Conservation (phyloP, 1,284 basidiomycete genomes). For the Veloboletus limbatus region DNA sequence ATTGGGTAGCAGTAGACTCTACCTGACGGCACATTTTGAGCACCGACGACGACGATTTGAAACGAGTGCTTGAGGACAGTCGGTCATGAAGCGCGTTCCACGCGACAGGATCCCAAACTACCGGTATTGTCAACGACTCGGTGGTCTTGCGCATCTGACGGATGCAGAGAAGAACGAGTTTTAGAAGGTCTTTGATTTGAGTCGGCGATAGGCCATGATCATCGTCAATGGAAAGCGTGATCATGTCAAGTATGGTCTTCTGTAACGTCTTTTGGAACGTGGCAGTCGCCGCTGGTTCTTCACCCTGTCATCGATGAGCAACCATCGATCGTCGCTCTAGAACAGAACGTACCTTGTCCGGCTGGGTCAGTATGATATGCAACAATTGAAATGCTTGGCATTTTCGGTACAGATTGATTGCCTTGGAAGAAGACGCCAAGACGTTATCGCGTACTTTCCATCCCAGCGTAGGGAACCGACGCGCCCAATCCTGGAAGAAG, state of each 20-base stretch:
- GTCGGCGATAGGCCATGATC: conserved; percentile 53
- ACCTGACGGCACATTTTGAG: conserved; percentile 52
- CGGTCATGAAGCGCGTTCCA: conserved; percentile 39
- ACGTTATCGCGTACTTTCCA: conserved; percentile 69
- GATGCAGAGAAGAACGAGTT: conserved; percentile 63
- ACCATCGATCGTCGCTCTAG: background rate
- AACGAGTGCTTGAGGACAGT: conserved; percentile 41
- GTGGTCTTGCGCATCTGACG: conserved; percentile 55
- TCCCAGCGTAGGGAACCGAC: conserved; percentile 62
- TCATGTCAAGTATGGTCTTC: conserved; percentile 47
- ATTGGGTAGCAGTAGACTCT: conserved; percentile 20
- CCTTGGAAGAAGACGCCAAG: conserved; percentile 50
- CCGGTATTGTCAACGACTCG: conserved; percentile 31
- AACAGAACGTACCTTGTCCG: conserved; percentile 29
- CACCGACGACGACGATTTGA: conserved; percentile 45
- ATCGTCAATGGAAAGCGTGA: conserved; percentile 52
- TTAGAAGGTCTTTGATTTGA: conserved; percentile 80
- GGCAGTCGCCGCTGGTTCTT: conserved; percentile 38
- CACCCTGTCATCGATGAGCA: conserved; percentile 20
- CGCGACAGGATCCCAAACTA: conserved; percentile 44
- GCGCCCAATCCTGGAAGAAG: conserved; percentile 82
- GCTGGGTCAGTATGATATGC: conserved; percentile 61
- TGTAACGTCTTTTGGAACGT: conserved; percentile 50
- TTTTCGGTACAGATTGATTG: conserved; percentile 74
- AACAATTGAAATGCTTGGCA: conserved; percentile 76